Evolutionary conservation across 225 moss, liverwort and hornwort genomes (phyloP), one percentile per base, ranked within the genome.

Genomic region (Antitrichia curtipendula): DNA sequence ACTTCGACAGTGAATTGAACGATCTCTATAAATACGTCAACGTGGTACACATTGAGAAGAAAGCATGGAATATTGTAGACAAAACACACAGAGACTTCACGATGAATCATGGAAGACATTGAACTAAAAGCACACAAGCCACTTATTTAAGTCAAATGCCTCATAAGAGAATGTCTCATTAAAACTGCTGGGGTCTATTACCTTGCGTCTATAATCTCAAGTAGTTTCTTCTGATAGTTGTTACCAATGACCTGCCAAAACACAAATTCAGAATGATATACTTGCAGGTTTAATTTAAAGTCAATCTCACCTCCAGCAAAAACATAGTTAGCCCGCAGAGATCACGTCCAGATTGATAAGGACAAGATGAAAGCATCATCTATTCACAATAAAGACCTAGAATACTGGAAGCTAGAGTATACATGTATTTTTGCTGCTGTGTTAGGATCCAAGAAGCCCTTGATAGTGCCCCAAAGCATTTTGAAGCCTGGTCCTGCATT

Each of bases 401-500:
- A 49, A 22, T 43, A 65, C 76, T 43, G 82, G 82, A 45, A 64
- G 59, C 15, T 84, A 34, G 74, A 61, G 53, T 21, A 13, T 93
- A 95, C 94, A 86, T 93, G 90, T 70, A 95, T 93, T 88, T 95
- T 95, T 54, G 91, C 84, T 73, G 91, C 91, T 38, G 93, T 93
- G 36, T 91, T 90, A 31, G 93, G 93, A 90, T 95, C 94, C 87
- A 95, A 75, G 79, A 95, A 95, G 69, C 93, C 90, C 91, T 95
- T 95, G 76, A 95, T 90, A 60, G 94, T 93, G 71, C 90, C 89
- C 94, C 94, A 95, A 57, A 95, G 87, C 79, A 93, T 90, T 87
- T 91, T 93, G 87, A 95, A 95, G 84, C 94, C 94, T 75, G 93
- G 89, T 25, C 94, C 94, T 57, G 94, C 93, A 90, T 95, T 95